Conservation (phyloP, 495 filamentous ascomycete species). For the Annulohypoxylon nitens region DNA sequence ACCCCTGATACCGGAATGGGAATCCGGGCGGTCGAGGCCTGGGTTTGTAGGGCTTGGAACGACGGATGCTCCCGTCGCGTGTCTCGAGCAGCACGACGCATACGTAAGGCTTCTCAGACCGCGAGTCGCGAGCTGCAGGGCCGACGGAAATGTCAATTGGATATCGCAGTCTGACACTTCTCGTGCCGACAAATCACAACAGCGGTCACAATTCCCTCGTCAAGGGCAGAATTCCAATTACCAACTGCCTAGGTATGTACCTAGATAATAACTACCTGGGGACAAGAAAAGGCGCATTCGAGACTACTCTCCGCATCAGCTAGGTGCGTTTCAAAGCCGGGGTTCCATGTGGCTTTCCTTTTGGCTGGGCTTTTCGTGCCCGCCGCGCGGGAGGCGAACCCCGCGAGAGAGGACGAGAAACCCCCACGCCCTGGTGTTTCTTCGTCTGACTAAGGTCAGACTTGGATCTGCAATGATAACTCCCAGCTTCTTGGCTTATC, state of each 20-base stretch:
- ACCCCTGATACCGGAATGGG: conserved; percentile 35
- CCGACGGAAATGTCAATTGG: conserved; percentile 24
- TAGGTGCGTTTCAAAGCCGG: conserved; percentile 2
- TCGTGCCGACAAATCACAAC: conserved; percentile 10
- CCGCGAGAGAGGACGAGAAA: conserved; percentile 18
- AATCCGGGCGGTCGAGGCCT: conserved; percentile 33
- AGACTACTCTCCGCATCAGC: neutral
- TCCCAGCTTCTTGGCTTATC: conserved; percentile 10
- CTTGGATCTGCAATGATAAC: conserved; percentile 26
- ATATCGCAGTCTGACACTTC: neutral
- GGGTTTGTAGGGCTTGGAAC: conserved; percentile 14
- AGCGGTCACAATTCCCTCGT: conserved; percentile 12
- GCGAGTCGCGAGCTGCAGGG: conserved; percentile 19
- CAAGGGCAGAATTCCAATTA: conserved; percentile 2
- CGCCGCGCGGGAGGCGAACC: conserved; percentile 14
- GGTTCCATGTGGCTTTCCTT: conserved; percentile 32
- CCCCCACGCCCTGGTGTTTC: conserved; percentile 35
- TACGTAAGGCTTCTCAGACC: conserved; percentile 1
- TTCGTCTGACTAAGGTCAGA: conserved; percentile 27
- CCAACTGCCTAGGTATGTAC: neutral
- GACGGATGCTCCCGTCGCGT: conserved; percentile 41
- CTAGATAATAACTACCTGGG: neutral
- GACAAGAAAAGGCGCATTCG: conserved; percentile 19
- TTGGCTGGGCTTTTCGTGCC: conserved; percentile 17
- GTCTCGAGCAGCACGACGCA: conserved; percentile 20